phyloP scores from a whole-genome alignment of 2,329 filamentous ascomycete species.

The Huntiella savannae region DNA sequence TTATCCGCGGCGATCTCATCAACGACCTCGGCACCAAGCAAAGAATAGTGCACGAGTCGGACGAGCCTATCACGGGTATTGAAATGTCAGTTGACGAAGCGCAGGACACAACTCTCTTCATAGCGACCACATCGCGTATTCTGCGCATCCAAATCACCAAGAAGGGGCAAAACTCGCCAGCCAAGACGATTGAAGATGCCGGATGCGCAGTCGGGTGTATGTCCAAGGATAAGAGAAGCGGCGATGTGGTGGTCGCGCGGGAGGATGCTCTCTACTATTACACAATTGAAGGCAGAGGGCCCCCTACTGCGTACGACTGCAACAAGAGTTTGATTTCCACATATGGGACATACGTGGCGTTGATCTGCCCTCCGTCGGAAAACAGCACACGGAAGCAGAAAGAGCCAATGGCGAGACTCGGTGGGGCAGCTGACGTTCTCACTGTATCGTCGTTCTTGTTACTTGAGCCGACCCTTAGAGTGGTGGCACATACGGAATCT shows the following conservation, averaged over 20 bases:
- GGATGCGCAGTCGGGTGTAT: constrained; percentile 93
- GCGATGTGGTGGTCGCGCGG: constrained; percentile 76
- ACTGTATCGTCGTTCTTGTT: constrained; percentile 76
- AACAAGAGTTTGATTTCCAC: constrained; percentile 66
- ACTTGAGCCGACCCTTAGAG: constrained; percentile 77
- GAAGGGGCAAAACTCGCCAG: constrained; percentile 72
- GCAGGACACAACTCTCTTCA: constrained; percentile 59
- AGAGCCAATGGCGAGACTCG: constrained; percentile 39
- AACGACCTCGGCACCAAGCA: constrained; percentile 91
- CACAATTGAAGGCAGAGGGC: constrained; percentile 62
- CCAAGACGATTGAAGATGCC: constrained; percentile 70
- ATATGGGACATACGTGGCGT: constrained; percentile 68
- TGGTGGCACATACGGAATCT: constrained; percentile 76
- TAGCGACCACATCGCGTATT: constrained; percentile 77
- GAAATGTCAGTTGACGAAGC: constrained; percentile 43
- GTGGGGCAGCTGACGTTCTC: constrained; percentile 58
- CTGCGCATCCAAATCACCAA: constrained; percentile 74
- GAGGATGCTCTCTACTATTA: constrained; percentile 96
- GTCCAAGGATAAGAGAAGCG: constrained; percentile 61
- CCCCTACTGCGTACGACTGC: constrained; percentile 79
- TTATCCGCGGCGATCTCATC: constrained; percentile 83
- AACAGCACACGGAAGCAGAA: constrained; percentile 5
- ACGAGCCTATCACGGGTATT: constrained; percentile 87
- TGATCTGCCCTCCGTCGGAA: constrained; percentile 55
- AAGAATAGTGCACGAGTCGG: constrained; percentile 85